Base-by-base conservation (phyloP, 257 asterid species). In the Eucommia ulmoides region DNA sequence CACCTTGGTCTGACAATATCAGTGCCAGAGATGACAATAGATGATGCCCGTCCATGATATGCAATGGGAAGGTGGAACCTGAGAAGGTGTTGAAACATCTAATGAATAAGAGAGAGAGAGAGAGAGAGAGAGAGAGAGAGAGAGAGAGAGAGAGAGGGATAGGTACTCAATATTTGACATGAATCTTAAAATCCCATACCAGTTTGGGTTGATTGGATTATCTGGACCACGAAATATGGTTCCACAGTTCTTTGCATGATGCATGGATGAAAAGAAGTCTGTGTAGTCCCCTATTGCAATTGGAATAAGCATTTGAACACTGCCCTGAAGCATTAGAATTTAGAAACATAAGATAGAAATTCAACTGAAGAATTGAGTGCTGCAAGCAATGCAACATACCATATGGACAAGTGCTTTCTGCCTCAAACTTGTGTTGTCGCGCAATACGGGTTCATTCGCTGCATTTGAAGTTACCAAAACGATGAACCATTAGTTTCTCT, bases 11-110 rank as follows among this genome's bases (percentile, higher is more conserved):
- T 74, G 23, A 74, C 58, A 62, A 85, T 74, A 62, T 89, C 80
- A 49, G 97, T 85, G 67, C 97, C 96, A 54, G 96, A 84, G 62
- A 85, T 58, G 67, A 89, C 96, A 62, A 89, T 58, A 44, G 96
- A 89, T 25, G 97, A 89, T 48, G 96, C 96, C 65, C 97, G 85
- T 52, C 97, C 97, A 73, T 89, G 97, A 72, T 89, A 89, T 41
- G 94, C 97, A 57, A 82, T 84, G 56, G 97, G 97, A 75, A 89
- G 72, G 70, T 82, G 85, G 74, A 72, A 89, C 97, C 96, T 89
- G 88, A 54, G 62, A 41, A 55, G 56, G 41, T 18, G 14, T 19
- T 17, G 18, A 20, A 16, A 17, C 33, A 20, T 45, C 59, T 50
- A 44, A 19, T 22, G 51, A 15, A 57, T 33, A 22, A 33, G 19